Base-by-base conservation (phyloP, 805 yeast species). In the Wilhelminamyces savonicus region DNA sequence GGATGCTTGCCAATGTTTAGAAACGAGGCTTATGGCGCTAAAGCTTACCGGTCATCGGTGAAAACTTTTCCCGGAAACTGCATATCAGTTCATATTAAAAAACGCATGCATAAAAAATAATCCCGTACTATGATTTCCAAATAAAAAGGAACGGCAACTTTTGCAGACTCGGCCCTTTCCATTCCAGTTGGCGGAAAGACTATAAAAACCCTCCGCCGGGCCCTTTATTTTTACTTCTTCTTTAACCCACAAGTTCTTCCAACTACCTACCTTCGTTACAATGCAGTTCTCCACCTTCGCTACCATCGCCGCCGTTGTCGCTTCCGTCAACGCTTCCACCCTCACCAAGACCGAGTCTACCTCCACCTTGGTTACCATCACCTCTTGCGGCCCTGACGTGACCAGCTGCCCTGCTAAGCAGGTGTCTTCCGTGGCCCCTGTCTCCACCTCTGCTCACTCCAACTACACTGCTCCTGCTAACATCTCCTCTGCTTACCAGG, bases 211-310 rank as follows among this genome's bases (percentile, higher is more conserved):
- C n/a, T n/a, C n/a, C n/a, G n/a, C 8, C 19, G 6, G 19, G 19
- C 19, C 19, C 19, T 6, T 17, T 17, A 7, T 17, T 17, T 8
- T 8, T 8, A 17, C 19, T 43, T 35, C 41, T 40, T 26, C 28
- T 26, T 28, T 39, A 37, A 39, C 44, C 37, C 38, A 41, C 42
- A 42, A 41, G 47, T 40, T 34, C 46, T 29, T 27, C 43, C 55
- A 57, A 59, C 64, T 35, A 34, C 39, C 14, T 23, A 43, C 37
- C 48, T 36, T 31, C 31, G 36, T 37, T 27, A 61, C 37, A 59
- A 66, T 66, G 73, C 69, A 65, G 61, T 66, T 64, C 68, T 52
- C 70, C 44, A 53, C 56, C 44, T 57, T 59, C 48, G 51, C 61
- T 34, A 41, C 57, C 39, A 39, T 61, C 36, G 67, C 70, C 40